Evolutionary conservation across 345 rosid genomes (phyloP).

Genomic region (Viola odorata): DNA sequence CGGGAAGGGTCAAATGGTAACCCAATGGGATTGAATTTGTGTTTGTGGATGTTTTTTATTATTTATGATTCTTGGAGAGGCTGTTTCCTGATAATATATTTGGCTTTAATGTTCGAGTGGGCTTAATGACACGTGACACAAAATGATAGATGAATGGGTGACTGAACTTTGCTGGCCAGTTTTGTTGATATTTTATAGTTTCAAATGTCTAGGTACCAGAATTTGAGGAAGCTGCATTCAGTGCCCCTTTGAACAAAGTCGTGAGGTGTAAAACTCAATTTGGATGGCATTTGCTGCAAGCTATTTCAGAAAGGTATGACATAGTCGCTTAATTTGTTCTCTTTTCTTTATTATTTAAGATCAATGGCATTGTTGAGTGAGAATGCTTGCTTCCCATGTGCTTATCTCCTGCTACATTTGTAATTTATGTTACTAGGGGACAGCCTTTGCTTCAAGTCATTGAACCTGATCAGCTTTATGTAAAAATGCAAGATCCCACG

Average conservation of each 20-base stretch:
- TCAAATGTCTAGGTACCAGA: slow-evolving; percentile 61
- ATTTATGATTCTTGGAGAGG: too few species aligned
- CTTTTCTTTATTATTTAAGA: too few species aligned
- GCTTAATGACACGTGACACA: not conserved
- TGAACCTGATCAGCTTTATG: slow-evolving; percentile 64
- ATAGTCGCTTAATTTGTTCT: too few species aligned
- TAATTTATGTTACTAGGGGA: slow-evolving; percentile 34
- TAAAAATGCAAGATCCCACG: slow-evolving; percentile 68
- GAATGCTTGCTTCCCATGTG: slow-evolving; percentile 2
- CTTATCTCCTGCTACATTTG: slow-evolving; percentile 5
- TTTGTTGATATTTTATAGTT: slow-evolving; percentile 11
- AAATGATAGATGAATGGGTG: not conserved
- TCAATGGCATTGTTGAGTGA: too few species aligned
- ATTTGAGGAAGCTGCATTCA: slow-evolving; percentile 89
- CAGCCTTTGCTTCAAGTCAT: slow-evolving; percentile 46
- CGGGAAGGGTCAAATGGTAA: slow-evolving; percentile 80
- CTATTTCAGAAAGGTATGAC: slow-evolving; percentile 76
- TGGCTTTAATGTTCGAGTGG: not conserved
- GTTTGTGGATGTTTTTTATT: not conserved
- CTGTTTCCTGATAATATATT: too few species aligned
- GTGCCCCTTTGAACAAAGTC: slow-evolving; percentile 60
- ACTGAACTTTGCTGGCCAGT: slow-evolving; percentile 4
- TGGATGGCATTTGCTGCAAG: slow-evolving; percentile 94
- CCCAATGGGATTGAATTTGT: slow-evolving; percentile 1
- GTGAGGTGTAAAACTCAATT: slow-evolving; percentile 76